A percentile compares a stretch with the other conserved stretches of the same genome.
phyloP scores from a whole-genome alignment of 2,329 filamentous ascomycete genomes.

The Xylariaceae sp. region DNA sequence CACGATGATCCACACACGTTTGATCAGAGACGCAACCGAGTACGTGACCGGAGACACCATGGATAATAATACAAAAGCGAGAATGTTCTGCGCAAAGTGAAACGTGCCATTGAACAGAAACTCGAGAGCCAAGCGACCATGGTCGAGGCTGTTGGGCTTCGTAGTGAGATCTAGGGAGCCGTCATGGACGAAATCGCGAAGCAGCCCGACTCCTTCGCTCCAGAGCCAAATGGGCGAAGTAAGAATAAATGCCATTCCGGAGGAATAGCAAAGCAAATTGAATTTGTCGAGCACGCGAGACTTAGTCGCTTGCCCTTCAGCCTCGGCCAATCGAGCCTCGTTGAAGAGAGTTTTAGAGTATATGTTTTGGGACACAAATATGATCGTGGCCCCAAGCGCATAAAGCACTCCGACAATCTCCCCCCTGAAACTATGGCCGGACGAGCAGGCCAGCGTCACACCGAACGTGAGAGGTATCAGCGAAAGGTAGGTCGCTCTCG shows the following conservation, averaged over 20 bases:
- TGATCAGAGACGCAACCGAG: slow-evolving; percentile 91
- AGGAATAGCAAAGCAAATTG: slow-evolving; percentile 96
- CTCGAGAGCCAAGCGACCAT: slow-evolving; percentile 72
- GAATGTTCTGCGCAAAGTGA: slow-evolving; percentile 93
- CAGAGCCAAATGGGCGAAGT: slow-evolving; percentile 92
- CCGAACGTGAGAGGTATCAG: slow-evolving; percentile 86
- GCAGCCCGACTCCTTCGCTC: slow-evolving; percentile 75
- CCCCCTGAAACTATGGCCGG: slow-evolving; percentile 70
- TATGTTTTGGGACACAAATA: slow-evolving; percentile 98
- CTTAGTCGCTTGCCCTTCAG: slow-evolving; percentile 59
- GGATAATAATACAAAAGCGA: slow-evolving; percentile 88
- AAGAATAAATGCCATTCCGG: slow-evolving; percentile 82
- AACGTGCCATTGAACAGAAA: slow-evolving; percentile 96
- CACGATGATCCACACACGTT: slow-evolving; percentile 94
- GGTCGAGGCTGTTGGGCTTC: slow-evolving; percentile 65
- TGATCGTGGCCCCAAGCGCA: slow-evolving; percentile 82
- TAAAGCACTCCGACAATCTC: slow-evolving; percentile 88
- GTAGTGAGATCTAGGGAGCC: slow-evolving; percentile 64
- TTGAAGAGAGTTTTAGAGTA: slow-evolving; percentile 98
- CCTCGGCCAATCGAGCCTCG: slow-evolving; percentile 80
- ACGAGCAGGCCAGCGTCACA: slow-evolving; percentile 95
- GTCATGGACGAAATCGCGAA: slow-evolving; percentile 75
- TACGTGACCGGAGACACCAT: slow-evolving; percentile 96
- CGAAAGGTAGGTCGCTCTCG: slow-evolving; percentile 79
- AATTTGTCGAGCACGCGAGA: slow-evolving; percentile 90